These are phyloP conservation scores for Avena sativa DNA, from an alignment of 176 grass and related monocot genomes.

Conservation along the genomic window DNA sequence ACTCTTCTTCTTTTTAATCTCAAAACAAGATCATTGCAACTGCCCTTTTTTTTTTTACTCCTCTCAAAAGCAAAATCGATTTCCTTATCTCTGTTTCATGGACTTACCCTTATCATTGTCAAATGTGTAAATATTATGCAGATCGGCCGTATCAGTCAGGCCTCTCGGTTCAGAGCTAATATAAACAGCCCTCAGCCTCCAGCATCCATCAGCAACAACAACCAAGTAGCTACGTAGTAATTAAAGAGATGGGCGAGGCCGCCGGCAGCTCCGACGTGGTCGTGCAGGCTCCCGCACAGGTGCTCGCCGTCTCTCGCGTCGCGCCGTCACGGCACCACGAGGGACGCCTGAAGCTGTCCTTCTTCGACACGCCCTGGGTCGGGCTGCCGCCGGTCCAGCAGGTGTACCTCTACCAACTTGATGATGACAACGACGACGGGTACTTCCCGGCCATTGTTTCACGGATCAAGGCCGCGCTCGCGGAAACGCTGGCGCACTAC, in stretches of 20 bases:
- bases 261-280: not conserved
- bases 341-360: slow-evolving; percentile 31
- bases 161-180: no score
- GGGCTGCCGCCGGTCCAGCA: slow-evolving; percentile 44
- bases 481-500: slow-evolving; percentile 31
- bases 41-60: no score
- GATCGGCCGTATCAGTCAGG: no score
- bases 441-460: not conserved
- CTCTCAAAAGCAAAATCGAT: no score
- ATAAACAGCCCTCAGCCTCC: no score
- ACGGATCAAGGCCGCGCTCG: slow-evolving; percentile 13
- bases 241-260: slow-evolving; percentile 15
- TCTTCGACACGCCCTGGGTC: slow-evolving; percentile 51
- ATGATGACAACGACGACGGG: not conserved
- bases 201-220: no score
- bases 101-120: no score
- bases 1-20: no score
- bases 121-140: no score
- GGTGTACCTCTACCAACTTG: slow-evolving; percentile 38
- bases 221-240: no score
- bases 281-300: not conserved
- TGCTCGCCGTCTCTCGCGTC: slow-evolving; percentile 37
- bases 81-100: no score
- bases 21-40: no score
- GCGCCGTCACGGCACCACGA: not conserved